phyloP scores from a whole-genome alignment of 2,329 filamentous ascomycete genomes.

The Microsporum canis region DNA sequence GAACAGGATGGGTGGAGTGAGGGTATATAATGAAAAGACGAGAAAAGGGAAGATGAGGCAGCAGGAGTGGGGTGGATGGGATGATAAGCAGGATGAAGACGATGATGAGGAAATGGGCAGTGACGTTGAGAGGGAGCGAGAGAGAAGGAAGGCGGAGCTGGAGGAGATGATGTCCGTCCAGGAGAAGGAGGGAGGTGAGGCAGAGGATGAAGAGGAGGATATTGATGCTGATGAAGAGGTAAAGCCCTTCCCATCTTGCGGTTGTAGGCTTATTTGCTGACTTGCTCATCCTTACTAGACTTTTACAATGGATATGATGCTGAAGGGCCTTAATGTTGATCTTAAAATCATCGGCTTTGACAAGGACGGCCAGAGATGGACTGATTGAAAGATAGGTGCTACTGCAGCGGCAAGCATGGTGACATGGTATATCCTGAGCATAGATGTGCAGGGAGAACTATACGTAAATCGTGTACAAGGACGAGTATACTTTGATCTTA shows the following conservation, averaged over 20 bases:
- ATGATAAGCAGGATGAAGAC: constrained; percentile 28
- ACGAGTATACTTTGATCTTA: no score
- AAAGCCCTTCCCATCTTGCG: constrained; percentile 13
- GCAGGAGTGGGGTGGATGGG: constrained; percentile 28
- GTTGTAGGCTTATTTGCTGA: constrained; percentile 11
- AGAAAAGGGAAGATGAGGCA: constrained; percentile 36
- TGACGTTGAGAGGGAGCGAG: constrained; percentile 30
- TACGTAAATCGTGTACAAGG: not conserved
- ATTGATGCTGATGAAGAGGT: constrained; percentile 27
- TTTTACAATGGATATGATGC: constrained; percentile 61
- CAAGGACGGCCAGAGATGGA: constrained; percentile 46
- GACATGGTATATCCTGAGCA: no score
- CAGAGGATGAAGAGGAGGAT: constrained; percentile 20
- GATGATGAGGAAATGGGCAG: constrained; percentile 29
- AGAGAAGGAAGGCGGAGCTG: constrained; percentile 31
- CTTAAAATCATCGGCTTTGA: constrained; percentile 53
- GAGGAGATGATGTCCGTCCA: constrained; percentile 21
- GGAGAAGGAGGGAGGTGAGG: constrained; percentile 22
- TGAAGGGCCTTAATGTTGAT: constrained; percentile 54
- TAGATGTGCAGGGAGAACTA: not conserved
- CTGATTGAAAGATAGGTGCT: constrained; percentile 26
- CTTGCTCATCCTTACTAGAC: constrained; percentile 31
- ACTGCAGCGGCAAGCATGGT: not conserved
- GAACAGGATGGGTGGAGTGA: constrained; percentile 51
- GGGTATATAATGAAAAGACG: constrained; percentile 43